Base-by-base conservation (phyloP, 306 rosid genomes). In the Quillaja saponaria region DNA sequence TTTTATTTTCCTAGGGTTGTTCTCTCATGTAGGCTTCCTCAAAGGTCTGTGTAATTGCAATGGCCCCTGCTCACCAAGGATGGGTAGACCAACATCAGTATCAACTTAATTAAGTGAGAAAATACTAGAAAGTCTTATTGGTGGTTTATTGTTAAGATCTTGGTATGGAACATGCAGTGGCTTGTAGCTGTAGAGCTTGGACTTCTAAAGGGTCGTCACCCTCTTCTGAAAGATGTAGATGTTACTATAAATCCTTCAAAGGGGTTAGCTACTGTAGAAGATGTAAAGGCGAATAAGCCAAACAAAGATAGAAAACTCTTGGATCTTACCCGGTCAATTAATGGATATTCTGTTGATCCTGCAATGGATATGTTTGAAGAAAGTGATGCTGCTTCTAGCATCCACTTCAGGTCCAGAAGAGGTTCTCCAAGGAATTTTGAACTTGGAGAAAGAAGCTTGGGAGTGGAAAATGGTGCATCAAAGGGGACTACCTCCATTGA, bases 111-210 rank as follows among this genome's bases (percentile, higher is more conserved):
- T n/a, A n/a, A n/a, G n/a, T n/a, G n/a, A n/a, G n/a, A n/a, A n/a
- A n/a, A n/a, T n/a, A n/a, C n/a, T n/a, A n/a, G n/a, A n/a, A n/a
- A n/a, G n/a, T n/a, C n/a, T n/a, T n/a, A n/a, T n/a, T n/a, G n/a
- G n/a, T n/a, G n/a, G n/a, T n/a, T n/a, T n/a, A n/a, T n/a, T n/a
- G n/a, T n/a, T n/a, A n/a, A n/a, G n/a, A n/a, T n/a, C n/a, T n/a
- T n/a, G n/a, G n/a, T n/a, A n/a, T n/a, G n/a, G n/a, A n/a, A n/a
- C n/a, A n/a, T 73, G 78, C 83, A 92, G 97, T 89, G 96, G 99
- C 95, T 92, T 33, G 63, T 85, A 49, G 99, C 91, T n/a, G 97
- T 89, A 68, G 99, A 92, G 80, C 86, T 92, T 71, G 99, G 97
- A 75, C 91, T 92, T 66, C 71, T 92, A 51, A 92, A 89, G 87